These are phyloP conservation scores for Cubamyces lactineus DNA, from an alignment of 768 basidiomycete genomes.

Conservation along the genomic window DNA sequence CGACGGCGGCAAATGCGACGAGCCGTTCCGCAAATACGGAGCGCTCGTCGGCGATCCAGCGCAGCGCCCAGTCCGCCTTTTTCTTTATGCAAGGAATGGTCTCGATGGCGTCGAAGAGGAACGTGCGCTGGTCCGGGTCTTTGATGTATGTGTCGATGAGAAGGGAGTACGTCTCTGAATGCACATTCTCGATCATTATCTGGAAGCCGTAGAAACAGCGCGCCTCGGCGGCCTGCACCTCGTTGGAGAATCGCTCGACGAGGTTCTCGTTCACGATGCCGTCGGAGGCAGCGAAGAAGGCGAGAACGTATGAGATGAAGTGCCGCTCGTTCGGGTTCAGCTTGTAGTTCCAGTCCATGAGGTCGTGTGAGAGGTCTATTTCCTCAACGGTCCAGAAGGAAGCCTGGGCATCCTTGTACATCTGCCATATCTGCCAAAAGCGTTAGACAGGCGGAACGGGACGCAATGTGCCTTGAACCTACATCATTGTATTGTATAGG, in stretches of 20 bases:
- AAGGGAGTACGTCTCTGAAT: slow-evolving; percentile 95
- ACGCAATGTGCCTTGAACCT: slow-evolving; percentile 26
- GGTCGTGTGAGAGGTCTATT: slow-evolving; percentile 86
- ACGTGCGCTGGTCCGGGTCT: slow-evolving; percentile 71
- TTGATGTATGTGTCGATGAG: slow-evolving; percentile 96
- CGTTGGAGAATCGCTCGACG: slow-evolving; percentile 89
- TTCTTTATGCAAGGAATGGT: slow-evolving; percentile 91
- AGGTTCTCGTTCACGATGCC: slow-evolving; percentile 98
- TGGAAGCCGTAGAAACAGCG: slow-evolving; percentile 98
- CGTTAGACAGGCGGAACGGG: background rate
- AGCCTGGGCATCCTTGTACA: slow-evolving; percentile 95
- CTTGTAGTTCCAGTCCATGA: slow-evolving; percentile 82
- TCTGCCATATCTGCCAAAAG: slow-evolving; percentile 78
- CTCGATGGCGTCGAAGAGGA: slow-evolving; percentile 91
- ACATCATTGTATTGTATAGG: slow-evolving; percentile 94
- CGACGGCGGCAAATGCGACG: slow-evolving; percentile 93
- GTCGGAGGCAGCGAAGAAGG: slow-evolving; percentile 95
- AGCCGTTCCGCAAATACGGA: slow-evolving; percentile 89
- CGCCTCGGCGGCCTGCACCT: slow-evolving; percentile 91
- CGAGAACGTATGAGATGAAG: slow-evolving; percentile 91
- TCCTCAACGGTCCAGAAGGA: slow-evolving; percentile 95
- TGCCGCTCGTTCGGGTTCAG: slow-evolving; percentile 83
- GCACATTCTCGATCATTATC: slow-evolving; percentile 99
- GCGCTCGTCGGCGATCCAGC: slow-evolving; percentile 83
- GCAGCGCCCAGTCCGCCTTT: slow-evolving; percentile 95